These are phyloP conservation scores for Sporobolomyces phaffii DNA, from an alignment of 768 basidiomycete genomes.

Conservation along the genomic window DNA sequence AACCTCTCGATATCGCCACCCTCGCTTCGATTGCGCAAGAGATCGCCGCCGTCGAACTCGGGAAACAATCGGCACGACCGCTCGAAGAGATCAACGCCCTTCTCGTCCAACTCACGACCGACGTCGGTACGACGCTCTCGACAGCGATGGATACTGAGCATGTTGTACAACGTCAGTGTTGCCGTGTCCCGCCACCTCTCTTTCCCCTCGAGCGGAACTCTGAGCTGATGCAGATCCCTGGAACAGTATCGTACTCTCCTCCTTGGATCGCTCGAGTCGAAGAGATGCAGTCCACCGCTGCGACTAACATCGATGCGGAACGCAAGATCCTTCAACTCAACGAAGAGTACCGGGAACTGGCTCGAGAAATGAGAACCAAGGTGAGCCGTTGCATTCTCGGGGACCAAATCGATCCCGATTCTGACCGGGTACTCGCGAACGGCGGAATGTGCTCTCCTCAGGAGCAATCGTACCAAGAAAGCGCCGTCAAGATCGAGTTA, in stretches of 20 bases:
- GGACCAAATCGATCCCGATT: too few relatives aligned
- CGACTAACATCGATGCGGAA: conserved; percentile 87
- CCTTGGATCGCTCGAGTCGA: conserved; percentile 81
- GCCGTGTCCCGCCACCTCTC: neutral
- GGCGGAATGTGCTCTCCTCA: too few relatives aligned
- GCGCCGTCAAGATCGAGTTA: conserved; percentile 82
- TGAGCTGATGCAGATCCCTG: too few relatives aligned
- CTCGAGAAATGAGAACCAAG: conserved; percentile 66
- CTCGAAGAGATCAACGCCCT: conserved; percentile 46
- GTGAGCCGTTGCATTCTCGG: conserved; percentile 40
- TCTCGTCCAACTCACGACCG: conserved; percentile 63
- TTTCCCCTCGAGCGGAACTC: too few relatives aligned
- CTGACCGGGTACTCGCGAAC: too few relatives aligned
- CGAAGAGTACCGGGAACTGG: conserved; percentile 82
- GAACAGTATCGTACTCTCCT: conserved; percentile 55
- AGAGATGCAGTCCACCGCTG: conserved; percentile 72
- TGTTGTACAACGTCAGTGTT: conserved; percentile 67
- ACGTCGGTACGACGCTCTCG: conserved; percentile 65
- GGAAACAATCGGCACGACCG: conserved; percentile 43
- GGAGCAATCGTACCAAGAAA: conserved; percentile 85
- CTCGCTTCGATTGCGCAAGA: conserved; percentile 68
- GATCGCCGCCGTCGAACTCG: conserved; percentile 59
- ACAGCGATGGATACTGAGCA: conserved; percentile 68
- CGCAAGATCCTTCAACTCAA: conserved; percentile 74
- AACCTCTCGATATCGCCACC: conserved; percentile 66